Base-by-base conservation (phyloP, 257 asterid genomes). In the Solanum chiquidenum region DNA sequence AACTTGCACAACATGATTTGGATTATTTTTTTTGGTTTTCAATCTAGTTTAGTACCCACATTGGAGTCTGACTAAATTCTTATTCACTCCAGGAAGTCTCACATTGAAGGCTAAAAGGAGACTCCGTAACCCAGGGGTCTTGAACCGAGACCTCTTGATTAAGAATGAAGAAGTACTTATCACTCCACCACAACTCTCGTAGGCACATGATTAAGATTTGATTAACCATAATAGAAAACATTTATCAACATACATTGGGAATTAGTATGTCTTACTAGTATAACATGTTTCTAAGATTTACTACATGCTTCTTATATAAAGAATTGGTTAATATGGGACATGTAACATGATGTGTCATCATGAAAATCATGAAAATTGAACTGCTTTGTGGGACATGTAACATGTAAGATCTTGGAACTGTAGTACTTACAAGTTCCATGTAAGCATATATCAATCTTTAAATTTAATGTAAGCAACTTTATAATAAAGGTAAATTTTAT, bases 341-440 rank as follows among this genome's bases (percentile, higher is more conserved):
- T 23, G 58, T 75, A 75, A 75, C 83, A 75, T 75, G 83, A 75
- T 75, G 58, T 37, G 58, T 5, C 33, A 75, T 75, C 58, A 75
- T 75, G 58, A 75, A 75, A 38, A 75, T 75, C 58, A 75, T 75
- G 58, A 75, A 75, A 38, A 75, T 71, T 75, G 83, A 75, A 75
- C 31, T 75, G 12, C 58, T 75, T 80, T 46, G 38, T 46, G 42
- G 42, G 68, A 80, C 85, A 80, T 80, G 68, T 46, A 80, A 80
- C 85, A 80, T 80, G 85, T 46, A 49, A 20, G 29, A 46, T 44
- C 27, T 42, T 79, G 66, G 55, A 79, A 79, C 29, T 18, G 83
- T 38, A 5, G 55, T 75, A 75, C 33, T 75, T 52, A 16, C 62
- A 52, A 55, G n/a, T 55, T 75, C 83, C 55, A 37, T 75, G 55